A percentile compares a stretch with the other conserved stretches of the same genome.
Evolutionary conservation across 305 asterid species (phyloP).

Genomic region (Solanum hybrid): DNA sequence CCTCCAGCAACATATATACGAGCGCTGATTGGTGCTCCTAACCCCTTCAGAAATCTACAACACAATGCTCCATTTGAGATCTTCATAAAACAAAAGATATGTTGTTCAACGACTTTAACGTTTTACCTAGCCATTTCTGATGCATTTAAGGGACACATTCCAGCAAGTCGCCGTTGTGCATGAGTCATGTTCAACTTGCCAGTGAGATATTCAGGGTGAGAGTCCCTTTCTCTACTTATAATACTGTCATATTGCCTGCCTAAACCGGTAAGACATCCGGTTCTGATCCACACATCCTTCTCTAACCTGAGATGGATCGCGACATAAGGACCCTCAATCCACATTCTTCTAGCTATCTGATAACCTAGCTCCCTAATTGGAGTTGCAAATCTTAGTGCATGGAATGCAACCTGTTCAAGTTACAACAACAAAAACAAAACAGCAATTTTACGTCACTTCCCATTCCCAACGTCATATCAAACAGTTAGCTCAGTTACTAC

Average conservation of each 20-base stretch:
- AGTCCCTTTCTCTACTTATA: conserved; percentile 28
- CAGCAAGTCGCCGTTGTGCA: conserved; percentile 39
- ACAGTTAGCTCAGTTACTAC: neutral
- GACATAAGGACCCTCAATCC: conserved; percentile 56
- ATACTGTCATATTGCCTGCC: conserved; percentile 31
- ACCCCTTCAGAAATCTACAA: conserved; percentile 39
- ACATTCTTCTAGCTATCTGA: conserved; percentile 43
- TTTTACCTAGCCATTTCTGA: conserved; percentile 41
- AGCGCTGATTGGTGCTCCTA: conserved; percentile 39
- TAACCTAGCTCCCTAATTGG: conserved; percentile 39
- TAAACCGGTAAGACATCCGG: conserved; percentile 50
- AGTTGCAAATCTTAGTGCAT: conserved; percentile 41
- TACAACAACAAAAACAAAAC: neutral
- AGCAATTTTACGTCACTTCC: neutral
- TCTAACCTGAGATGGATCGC: conserved; percentile 52
- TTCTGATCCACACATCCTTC: conserved; percentile 56
- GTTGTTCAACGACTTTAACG: neutral
- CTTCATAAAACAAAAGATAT: neutral
- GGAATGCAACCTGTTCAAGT: conserved; percentile 46
- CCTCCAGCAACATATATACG: conserved; percentile 55
- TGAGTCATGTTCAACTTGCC: conserved; percentile 35
- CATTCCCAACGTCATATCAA: neutral
- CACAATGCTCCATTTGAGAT: neutral
- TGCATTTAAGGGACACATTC: conserved; percentile 59
- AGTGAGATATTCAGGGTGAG: conserved; percentile 42